A percentile compares a stretch with the other conserved stretches of the same genome.
phyloP scores from a whole-genome alignment of 345 rosid genomes.

The Brassica nigra region DNA sequence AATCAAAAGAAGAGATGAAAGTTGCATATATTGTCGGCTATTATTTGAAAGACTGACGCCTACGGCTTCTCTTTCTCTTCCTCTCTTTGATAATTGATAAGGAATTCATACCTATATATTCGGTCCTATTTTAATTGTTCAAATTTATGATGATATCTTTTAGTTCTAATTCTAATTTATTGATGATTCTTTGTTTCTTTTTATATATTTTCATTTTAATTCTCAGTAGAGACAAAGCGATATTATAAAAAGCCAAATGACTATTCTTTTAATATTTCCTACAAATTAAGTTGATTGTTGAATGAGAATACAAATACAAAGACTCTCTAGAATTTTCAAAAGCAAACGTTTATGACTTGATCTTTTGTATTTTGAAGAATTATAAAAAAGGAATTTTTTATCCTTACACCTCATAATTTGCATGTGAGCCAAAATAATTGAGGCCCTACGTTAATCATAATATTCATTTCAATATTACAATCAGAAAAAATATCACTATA shows the following conservation, averaged over 20 bases:
- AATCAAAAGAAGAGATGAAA: slow-evolving; percentile 12
- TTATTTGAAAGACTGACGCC: not conserved
- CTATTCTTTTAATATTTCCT: not conserved
- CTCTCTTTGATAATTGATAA: not conserved
- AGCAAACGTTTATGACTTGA: slow-evolving; percentile 33
- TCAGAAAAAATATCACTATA: slow-evolving; percentile 12
- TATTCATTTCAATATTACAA: slow-evolving; percentile 23
- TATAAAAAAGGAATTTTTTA: slow-evolving; percentile 20
- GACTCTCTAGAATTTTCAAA: slow-evolving; percentile 28
- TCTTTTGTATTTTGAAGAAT: slow-evolving; percentile 28
- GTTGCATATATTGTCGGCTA: not conserved
- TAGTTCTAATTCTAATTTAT: not conserved
- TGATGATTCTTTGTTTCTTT: not conserved
- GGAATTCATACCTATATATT: not conserved
- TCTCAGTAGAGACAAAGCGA: slow-evolving; percentile 17
- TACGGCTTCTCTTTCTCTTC: not conserved
- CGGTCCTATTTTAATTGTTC: not conserved
- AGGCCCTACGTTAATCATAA: slow-evolving; percentile 41
- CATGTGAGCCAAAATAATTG: slow-evolving; percentile 46
- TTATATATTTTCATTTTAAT: not conserved
- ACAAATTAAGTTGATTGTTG: slow-evolving; percentile 21
- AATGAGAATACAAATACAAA: slow-evolving; percentile 22
- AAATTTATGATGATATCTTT: not conserved
- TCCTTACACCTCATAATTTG: slow-evolving; percentile 41
- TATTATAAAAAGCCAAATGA: not conserved